A percentile compares a stretch with the other conserved stretches of the same genome.
Evolutionary conservation across 148 eudicot genomes (phyloP).

Genomic region (Silene conica): DNA sequence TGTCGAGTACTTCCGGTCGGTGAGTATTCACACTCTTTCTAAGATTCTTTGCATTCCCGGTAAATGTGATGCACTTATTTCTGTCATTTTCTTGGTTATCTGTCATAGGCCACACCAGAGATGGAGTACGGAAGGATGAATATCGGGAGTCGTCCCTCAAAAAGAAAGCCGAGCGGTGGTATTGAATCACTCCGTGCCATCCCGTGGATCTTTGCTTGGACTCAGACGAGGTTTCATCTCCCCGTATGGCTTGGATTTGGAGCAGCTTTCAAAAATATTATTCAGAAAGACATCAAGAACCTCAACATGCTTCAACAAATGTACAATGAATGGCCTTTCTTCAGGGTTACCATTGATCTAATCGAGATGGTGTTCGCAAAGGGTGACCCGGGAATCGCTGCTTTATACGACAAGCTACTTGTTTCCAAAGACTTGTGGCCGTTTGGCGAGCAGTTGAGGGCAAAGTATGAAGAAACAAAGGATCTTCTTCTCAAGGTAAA

Average conservation of each 20-base stretch:
- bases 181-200: constrained; percentile 96
- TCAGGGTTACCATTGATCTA: constrained; percentile 91
- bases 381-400: constrained; percentile 94
- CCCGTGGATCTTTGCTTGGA: constrained; percentile 99
- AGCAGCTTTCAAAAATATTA: constrained; percentile 65
- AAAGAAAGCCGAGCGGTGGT: constrained; percentile 96
- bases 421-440: constrained; percentile 84
- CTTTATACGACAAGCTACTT: constrained; percentile 79
- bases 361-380: constrained; percentile 98
- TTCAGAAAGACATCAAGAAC: constrained; percentile 63
- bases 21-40: constrained; percentile 33
- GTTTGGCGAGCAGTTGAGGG: constrained; percentile 71
- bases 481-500: constrained; percentile 71
- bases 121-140: constrained; percentile 94
- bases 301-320: constrained; percentile 72
- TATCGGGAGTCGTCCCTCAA: constrained; percentile 97
- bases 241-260: constrained; percentile 99
- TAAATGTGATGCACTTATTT: too few species aligned
- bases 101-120: constrained; percentile 84
- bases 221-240: constrained; percentile 94
- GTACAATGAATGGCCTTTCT: constrained; percentile 99
- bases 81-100: not conserved
- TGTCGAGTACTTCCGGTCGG: constrained; percentile 94
- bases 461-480: constrained; percentile 71
- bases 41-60: too few species aligned